Conservation (phyloP, 2,329 filamentous ascomycete species). For the Calonectria naviculata region DNA sequence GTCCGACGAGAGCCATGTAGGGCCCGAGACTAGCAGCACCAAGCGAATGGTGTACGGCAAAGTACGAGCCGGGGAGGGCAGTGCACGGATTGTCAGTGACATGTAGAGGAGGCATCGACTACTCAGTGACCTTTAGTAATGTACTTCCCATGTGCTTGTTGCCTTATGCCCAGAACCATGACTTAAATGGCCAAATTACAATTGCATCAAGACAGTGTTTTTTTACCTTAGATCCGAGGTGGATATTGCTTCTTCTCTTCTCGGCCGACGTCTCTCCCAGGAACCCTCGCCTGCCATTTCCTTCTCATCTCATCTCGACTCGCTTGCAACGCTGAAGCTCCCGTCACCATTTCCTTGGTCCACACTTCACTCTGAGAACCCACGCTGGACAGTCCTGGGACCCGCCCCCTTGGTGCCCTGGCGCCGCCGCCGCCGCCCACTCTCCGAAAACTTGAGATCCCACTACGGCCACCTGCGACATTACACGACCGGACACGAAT, state of each 20-base stretch:
- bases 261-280: conserved; percentile 4
- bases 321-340: background rate
- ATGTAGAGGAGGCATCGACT: background rate
- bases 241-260: background rate
- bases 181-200: background rate
- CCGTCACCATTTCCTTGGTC: conserved; percentile 13
- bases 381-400: background rate
- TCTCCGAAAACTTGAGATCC: conserved; percentile 4
- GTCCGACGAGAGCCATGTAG: background rate
- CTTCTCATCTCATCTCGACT: background rate
- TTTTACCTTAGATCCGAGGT: background rate
- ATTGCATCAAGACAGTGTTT: background rate
- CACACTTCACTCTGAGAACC: background rate
- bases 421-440: background rate
- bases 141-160: background rate
- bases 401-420: conserved; percentile 9
- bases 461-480: conserved; percentile 14
- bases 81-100: background rate
- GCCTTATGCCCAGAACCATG: background rate
- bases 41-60: conserved; percentile 2
- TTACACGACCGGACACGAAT: conserved; percentile 17
- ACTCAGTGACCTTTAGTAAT: background rate
- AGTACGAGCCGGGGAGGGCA: background rate
- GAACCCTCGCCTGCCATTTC: background rate
- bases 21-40: background rate